These are phyloP conservation scores for Lachnellula subtilissima DNA, from an alignment of 2,329 filamentous ascomycete genomes.

Conservation along the genomic window DNA sequence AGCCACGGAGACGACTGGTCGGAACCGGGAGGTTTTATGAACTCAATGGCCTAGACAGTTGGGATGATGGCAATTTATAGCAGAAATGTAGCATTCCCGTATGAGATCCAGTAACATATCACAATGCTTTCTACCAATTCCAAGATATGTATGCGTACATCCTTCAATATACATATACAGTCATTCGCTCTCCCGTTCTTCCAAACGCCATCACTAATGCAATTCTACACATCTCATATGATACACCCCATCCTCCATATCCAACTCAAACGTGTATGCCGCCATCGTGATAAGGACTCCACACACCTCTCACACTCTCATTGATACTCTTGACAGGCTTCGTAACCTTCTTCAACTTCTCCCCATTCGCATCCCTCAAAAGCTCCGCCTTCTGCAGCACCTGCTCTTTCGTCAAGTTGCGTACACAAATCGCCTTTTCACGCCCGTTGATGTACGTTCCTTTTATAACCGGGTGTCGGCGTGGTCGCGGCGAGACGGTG, in stretches of 20 bases:
- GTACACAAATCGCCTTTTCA: slow-evolving; percentile 80
- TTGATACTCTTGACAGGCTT: slow-evolving; percentile 62
- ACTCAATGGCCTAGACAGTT: neutral
- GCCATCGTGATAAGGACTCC: slow-evolving; percentile 65
- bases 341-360: slow-evolving; percentile 61
- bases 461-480: slow-evolving; percentile 81
- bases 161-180: neutral
- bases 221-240: neutral
- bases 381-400: slow-evolving; percentile 75
- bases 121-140: neutral
- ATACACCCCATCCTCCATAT: slow-evolving; percentile 12
- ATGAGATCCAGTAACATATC: neutral
- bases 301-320: slow-evolving; percentile 63
- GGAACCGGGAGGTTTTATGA: too few relatives aligned
- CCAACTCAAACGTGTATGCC: slow-evolving; percentile 27
- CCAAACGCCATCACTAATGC: neutral
- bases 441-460: slow-evolving; percentile 91
- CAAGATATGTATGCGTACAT: neutral
- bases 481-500: slow-evolving; percentile 82
- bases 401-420: slow-evolving; percentile 75
- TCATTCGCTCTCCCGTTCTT: neutral
- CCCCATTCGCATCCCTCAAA: slow-evolving; percentile 68
- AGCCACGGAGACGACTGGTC: neutral
- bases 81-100: neutral
- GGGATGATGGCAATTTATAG: neutral